Percentiles rank a stretch among this genome's conserved stretches.
Conservation (phyloP, 2,329 filamentous ascomycete species). For the Ophiostoma montium region DNA sequence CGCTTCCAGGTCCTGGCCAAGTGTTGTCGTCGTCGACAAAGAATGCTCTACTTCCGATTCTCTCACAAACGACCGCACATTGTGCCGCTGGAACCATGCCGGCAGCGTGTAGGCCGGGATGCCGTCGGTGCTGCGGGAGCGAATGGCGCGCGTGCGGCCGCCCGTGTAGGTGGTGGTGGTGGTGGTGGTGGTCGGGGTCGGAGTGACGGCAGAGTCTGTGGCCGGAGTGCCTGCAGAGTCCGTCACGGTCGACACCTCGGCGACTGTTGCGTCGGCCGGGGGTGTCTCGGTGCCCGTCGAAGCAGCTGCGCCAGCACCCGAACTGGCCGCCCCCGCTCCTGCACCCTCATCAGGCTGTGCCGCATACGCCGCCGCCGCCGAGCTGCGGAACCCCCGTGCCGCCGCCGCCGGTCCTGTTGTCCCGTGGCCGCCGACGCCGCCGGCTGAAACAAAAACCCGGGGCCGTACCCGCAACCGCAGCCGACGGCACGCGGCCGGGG, state of each 20-base stretch:
- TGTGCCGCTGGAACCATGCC: conserved; percentile 38
- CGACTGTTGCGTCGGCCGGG: too few relatives aligned
- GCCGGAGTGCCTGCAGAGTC: background rate
- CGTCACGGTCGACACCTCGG: too few relatives aligned
- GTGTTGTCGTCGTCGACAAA: background rate
- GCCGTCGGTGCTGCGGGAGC: conserved; percentile 4
- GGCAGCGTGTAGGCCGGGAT: conserved; percentile 40
- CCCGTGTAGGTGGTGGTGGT: background rate
- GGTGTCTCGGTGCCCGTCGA: too few relatives aligned
- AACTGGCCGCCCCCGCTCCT: too few relatives aligned
- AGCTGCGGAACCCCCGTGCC: conserved; percentile 3
- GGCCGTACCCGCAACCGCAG: background rate
- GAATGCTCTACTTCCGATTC: too few relatives aligned
- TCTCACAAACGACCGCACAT: conserved; percentile 27
- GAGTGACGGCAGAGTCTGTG: too few relatives aligned
- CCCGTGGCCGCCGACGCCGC: too few relatives aligned
- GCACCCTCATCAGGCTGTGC: background rate
- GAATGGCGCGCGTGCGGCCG: background rate
- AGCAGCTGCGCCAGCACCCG: too few relatives aligned
- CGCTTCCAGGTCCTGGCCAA: background rate
- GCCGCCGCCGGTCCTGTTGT: too few relatives aligned
- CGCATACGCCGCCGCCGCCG: conserved; percentile 1
- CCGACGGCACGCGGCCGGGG: background rate
- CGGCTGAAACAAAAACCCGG: background rate
- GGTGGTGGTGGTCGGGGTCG: too few relatives aligned